These are phyloP conservation scores for Dichotomocladium elegans DNA, from an alignment of 371 early-diverging fungal genomes.

Conservation along the genomic window DNA sequence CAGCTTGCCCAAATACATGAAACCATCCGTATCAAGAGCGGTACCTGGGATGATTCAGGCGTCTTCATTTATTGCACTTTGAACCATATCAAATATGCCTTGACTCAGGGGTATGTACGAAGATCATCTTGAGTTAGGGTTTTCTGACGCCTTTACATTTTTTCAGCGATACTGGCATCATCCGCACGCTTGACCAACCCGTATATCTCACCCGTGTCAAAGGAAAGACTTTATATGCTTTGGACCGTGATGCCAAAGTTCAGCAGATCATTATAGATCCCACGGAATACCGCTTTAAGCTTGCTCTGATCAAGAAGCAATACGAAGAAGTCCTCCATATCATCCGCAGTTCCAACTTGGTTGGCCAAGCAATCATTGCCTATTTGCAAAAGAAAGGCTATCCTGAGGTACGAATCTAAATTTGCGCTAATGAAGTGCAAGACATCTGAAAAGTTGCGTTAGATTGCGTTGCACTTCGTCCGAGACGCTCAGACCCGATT, in stretches of 20 bases:
- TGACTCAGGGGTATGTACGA: conserved; percentile 80
- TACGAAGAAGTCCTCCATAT: conserved; percentile 91
- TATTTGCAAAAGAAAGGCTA: conserved; percentile 98
- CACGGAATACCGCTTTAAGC: conserved; percentile 97
- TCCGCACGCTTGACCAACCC: conserved; percentile 93
- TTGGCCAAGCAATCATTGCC: conserved; percentile 97
- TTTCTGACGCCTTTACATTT: background rate
- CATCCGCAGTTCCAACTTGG: conserved; percentile 92
- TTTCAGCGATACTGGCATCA: conserved; percentile 86
- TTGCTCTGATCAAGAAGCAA: conserved; percentile 85
- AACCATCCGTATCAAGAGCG: conserved; percentile 96
- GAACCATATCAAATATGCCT: conserved; percentile 98
- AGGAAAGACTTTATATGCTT: conserved; percentile 77
- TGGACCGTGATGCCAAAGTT: conserved; percentile 87
- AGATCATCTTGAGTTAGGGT: background rate
- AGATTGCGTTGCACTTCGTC: conserved; percentile 97
- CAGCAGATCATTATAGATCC: conserved; percentile 89
- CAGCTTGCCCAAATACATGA: conserved; percentile 90
- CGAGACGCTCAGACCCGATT: conserved; percentile 93
- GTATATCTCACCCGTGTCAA: conserved; percentile 86
- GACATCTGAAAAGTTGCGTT: too few relatives aligned
- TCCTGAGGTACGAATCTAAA: conserved; percentile 65
- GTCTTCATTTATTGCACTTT: conserved; percentile 96
- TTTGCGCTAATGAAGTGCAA: background rate
- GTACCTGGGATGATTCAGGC: conserved; percentile 90